Percentiles rank a stretch among this genome's conserved stretches.
These are phyloP conservation scores for Serendipita sp. DNA, from an alignment of 1,284 basidiomycete genomes.

Conservation along the genomic window DNA sequence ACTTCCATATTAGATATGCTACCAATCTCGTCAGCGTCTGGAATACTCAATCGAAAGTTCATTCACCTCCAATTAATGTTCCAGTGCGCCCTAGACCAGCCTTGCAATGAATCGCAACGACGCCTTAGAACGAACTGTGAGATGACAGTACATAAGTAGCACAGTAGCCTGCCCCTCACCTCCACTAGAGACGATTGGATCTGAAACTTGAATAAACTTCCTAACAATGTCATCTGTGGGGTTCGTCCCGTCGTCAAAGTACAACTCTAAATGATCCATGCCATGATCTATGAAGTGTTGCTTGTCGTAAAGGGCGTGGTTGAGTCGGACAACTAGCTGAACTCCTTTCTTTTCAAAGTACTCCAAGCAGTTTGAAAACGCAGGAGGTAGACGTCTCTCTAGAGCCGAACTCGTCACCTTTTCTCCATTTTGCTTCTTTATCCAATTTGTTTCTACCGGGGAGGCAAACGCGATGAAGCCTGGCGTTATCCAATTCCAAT, in stretches of 20 bases:
- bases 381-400: slow-evolving; percentile 59
- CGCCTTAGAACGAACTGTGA: background rate
- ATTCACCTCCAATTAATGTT: slow-evolving; percentile 65
- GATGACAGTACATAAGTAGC: too few relatives aligned
- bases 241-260: slow-evolving; percentile 98
- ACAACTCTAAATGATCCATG: slow-evolving; percentile 83
- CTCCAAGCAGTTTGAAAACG: slow-evolving; percentile 78
- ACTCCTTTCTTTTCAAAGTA: slow-evolving; percentile 83
- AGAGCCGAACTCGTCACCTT: slow-evolving; percentile 44
- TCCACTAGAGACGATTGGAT: slow-evolving; percentile 60
- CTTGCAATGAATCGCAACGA: slow-evolving; percentile 57
- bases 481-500: slow-evolving; percentile 94
- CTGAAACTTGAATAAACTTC: slow-evolving; percentile 76
- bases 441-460: slow-evolving; percentile 66
- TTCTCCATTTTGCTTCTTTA: slow-evolving; percentile 45
- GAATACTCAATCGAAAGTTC: background rate
- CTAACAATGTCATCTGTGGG: slow-evolving; percentile 89
- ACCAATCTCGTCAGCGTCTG: slow-evolving; percentile 13
- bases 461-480: slow-evolving; percentile 94
- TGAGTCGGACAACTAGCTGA: slow-evolving; percentile 87
- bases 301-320: slow-evolving; percentile 88
- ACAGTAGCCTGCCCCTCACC: slow-evolving; percentile 22
- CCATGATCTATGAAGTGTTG: slow-evolving; percentile 72
- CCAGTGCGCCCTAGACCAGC: slow-evolving; percentile 88
- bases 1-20: slow-evolving; percentile 98